phyloP scores from a whole-genome alignment of 768 basidiomycete species.

The Russula vinacea region DNA sequence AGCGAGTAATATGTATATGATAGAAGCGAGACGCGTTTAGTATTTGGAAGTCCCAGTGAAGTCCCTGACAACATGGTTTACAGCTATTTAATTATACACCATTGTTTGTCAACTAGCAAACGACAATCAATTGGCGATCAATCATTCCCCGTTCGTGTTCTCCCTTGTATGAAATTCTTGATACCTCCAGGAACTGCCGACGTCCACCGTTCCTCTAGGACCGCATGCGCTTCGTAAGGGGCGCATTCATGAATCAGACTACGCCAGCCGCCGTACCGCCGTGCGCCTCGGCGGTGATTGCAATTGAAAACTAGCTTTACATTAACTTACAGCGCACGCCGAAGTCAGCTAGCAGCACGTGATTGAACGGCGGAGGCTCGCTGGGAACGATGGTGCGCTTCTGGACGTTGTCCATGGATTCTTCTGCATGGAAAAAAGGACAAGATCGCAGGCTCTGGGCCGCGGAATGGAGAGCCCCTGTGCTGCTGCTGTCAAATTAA shows the following conservation, averaged over 20 bases:
- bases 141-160: not conserved
- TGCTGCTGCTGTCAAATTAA: not conserved
- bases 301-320: not conserved
- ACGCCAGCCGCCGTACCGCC: not conserved
- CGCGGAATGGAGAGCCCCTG: not conserved
- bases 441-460: not conserved
- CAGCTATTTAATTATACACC: not conserved
- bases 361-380: not conserved
- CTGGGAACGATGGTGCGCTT: not conserved
- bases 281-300: not conserved
- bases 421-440: not conserved
- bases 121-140: not conserved
- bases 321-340: not conserved
- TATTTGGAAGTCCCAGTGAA: not conserved
- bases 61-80: not conserved
- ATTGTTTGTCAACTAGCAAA: not conserved
- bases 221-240: not conserved
- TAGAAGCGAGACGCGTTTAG: not conserved
- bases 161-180: not conserved
- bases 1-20: not conserved
- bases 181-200: not conserved
- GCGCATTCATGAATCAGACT: not conserved
- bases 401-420: not conserved
- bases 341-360: not conserved
- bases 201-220: not conserved